phyloP scores from a whole-genome alignment of 2,329 filamentous ascomycete species.

The Ascochyta clinopodiicola region DNA sequence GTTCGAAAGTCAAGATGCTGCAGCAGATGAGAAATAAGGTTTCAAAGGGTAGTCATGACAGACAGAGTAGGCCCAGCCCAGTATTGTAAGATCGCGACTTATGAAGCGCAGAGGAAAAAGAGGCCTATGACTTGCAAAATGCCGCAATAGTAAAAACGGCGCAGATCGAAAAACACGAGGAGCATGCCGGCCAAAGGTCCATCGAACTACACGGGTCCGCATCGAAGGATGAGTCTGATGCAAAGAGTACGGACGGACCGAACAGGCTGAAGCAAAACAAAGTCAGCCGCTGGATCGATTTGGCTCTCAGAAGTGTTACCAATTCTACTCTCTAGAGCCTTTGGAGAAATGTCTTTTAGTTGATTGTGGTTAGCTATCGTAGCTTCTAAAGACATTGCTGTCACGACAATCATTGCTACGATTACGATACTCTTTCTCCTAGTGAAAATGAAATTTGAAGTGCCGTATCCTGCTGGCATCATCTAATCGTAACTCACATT shows the following conservation, averaged over 20 bases:
- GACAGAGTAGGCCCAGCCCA: neutral
- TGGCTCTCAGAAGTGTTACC: neutral
- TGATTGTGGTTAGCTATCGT: neutral
- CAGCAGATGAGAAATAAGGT: neutral
- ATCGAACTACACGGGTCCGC: neutral
- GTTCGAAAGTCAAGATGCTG: neutral
- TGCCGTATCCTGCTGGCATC: no score
- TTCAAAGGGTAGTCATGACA: neutral
- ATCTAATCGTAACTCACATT: no score
- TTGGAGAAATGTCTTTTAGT: no score
- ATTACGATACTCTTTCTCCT: neutral
- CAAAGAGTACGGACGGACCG: neutral
- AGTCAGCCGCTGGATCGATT: conserved; percentile 1
- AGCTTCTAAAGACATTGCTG: neutral
- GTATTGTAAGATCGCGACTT: neutral
- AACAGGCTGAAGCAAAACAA: neutral
- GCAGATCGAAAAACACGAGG: neutral
- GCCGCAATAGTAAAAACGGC: neutral
- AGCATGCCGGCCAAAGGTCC: neutral
- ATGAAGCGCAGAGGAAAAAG: neutral
- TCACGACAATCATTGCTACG: neutral
- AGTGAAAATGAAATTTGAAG: neutral
- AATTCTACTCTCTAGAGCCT: no score
- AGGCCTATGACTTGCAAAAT: neutral
- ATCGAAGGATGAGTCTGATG: neutral